Evolutionary conservation across 352 stramenopile species (phyloP).

Genomic region (Phytophthora foliorum): DNA sequence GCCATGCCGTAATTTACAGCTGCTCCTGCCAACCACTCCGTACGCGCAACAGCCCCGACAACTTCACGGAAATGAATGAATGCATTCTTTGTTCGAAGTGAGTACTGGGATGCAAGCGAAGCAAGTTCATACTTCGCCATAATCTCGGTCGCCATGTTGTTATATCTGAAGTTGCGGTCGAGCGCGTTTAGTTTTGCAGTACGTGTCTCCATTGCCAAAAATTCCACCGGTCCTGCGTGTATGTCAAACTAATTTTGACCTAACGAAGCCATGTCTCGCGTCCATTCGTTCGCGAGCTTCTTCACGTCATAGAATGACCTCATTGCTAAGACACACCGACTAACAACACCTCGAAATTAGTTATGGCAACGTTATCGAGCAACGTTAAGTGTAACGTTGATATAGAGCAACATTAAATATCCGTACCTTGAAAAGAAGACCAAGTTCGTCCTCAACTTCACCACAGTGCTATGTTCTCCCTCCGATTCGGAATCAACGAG

Average conservation of each 20-base stretch:
- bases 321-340: neutral
- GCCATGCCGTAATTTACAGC: slow-evolving; percentile 4
- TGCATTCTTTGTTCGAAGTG: neutral
- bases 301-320: neutral
- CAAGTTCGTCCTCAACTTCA: slow-evolving; percentile 1
- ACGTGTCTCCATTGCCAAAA: neutral
- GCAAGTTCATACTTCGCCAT: neutral
- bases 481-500: neutral
- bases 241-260: neutral
- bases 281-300: neutral
- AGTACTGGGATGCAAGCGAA: too few species aligned
- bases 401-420: neutral
- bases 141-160: neutral
- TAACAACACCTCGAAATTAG: neutral
- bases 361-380: neutral
- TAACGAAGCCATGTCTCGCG: neutral
- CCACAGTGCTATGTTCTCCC: neutral
- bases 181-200: neutral
- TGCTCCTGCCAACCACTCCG: slow-evolving; percentile 1
- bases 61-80: slow-evolving; percentile 2
- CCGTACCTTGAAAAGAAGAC: neutral
- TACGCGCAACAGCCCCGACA: neutral
- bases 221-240: neutral
- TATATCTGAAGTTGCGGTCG: neutral
- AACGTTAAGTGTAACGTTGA: neutral